Percentiles rank a stretch among this genome's conserved stretches.
Conservation (phyloP, 768 basidiomycete species). For the Holtermanniella nyarrowii region DNA sequence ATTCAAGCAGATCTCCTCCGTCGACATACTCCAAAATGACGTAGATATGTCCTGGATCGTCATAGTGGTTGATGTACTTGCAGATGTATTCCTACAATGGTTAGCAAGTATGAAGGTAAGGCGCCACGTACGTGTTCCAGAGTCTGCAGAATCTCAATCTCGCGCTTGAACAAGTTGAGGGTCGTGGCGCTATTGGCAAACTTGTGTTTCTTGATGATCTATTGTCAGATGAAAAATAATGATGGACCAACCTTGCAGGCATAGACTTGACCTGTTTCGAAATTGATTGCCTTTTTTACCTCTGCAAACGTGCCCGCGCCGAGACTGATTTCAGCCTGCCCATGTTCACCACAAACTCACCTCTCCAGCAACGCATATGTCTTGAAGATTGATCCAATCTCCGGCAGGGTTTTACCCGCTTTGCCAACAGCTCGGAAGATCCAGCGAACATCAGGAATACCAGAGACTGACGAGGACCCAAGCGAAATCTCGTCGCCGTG, state of each 20-base stretch:
- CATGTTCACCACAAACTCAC: conserved; percentile 16
- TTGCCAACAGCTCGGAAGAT: conserved; percentile 34
- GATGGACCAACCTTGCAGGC: conserved; percentile 58
- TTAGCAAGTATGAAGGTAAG: neutral
- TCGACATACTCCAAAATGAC: conserved; percentile 73
- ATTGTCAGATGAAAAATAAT: neutral
- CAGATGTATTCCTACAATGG: conserved; percentile 59
- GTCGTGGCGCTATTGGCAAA: conserved; percentile 32
- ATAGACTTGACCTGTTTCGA: conserved; percentile 59
- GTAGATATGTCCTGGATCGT: conserved; percentile 48
- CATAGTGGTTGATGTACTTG: conserved; percentile 63
- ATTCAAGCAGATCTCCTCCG: conserved; percentile 80
- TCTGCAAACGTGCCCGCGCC: conserved; percentile 88
- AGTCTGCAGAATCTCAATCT: conserved; percentile 66
- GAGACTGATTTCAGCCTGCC: conserved; percentile 46
- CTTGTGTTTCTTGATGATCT: conserved; percentile 39
- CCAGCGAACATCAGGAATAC: conserved; percentile 44
- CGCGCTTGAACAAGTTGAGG: conserved; percentile 50
- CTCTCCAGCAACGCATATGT: conserved; percentile 41
- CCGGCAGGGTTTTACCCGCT: conserved; percentile 15
- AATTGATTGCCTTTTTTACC: conserved; percentile 70
- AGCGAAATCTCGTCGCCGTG: conserved; percentile 84
- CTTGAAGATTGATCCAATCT: conserved; percentile 41
- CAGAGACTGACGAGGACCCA: conserved; percentile 49
- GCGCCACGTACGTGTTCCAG: conserved; percentile 51